Evolutionary conservation across 2,329 filamentous ascomycete genomes (phyloP).

Genomic region (Penicillium sp.): DNA sequence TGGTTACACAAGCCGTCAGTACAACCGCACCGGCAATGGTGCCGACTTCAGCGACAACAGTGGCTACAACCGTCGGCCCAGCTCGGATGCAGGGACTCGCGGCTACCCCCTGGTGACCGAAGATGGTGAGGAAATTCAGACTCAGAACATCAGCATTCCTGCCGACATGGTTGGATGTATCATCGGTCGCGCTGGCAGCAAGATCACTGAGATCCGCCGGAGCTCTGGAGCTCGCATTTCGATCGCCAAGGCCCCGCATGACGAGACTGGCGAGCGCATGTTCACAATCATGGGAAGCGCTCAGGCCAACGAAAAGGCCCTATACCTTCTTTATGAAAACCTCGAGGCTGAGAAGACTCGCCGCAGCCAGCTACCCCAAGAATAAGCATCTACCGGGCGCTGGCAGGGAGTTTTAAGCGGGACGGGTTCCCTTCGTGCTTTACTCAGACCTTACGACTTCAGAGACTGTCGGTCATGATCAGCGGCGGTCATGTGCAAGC

Average conservation of each 20-base stretch:
- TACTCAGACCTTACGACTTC: slow-evolving; percentile 31
- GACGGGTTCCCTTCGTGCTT: slow-evolving; percentile 25
- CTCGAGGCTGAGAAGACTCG: slow-evolving; percentile 99
- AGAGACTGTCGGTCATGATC: slow-evolving; percentile 35
- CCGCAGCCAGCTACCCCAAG: slow-evolving; percentile 76
- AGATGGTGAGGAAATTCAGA: slow-evolving; percentile 96
- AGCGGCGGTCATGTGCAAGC: slow-evolving; percentile 34
- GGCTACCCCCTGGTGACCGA: slow-evolving; percentile 89
- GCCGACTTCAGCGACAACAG: slow-evolving; percentile 92
- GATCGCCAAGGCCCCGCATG: slow-evolving; percentile 94
- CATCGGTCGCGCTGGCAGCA: slow-evolving; percentile 90
- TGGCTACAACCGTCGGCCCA: slow-evolving; percentile 78
- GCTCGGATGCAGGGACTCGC: slow-evolving; percentile 78
- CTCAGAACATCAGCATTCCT: slow-evolving; percentile 98
- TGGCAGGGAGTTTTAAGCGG: slow-evolving; percentile 23
- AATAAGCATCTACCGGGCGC: slow-evolving; percentile 43
- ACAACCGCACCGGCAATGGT: slow-evolving; percentile 93
- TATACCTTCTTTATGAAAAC: slow-evolving; percentile 98
- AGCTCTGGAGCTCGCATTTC: slow-evolving; percentile 95
- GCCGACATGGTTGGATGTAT: slow-evolving; percentile 99
- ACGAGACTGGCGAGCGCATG: slow-evolving; percentile 98
- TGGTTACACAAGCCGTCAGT: slow-evolving; percentile 66
- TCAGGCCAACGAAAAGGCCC: slow-evolving; percentile 90
- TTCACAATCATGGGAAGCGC: slow-evolving; percentile 98
- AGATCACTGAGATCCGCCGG: slow-evolving; percentile 99